Base-by-base conservation (phyloP, 306 rosid species). In the Vigna mungo region DNA sequence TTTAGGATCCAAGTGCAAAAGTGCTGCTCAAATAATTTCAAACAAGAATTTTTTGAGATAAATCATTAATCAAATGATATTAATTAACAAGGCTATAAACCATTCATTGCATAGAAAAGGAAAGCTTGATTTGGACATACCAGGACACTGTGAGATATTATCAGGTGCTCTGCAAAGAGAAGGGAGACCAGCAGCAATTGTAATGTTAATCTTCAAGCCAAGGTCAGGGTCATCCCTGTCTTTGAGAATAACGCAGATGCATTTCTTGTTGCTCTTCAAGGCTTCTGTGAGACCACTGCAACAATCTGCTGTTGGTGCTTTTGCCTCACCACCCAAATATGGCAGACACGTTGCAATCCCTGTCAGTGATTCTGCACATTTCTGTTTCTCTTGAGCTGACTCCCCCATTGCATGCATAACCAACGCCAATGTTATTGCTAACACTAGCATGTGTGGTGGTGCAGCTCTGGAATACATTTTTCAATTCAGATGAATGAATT, bases 301-400 rank as follows among this genome's bases (percentile, higher is more conserved):
- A 46, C 95, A 90, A 69, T 88, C 92, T 1, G 82, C 86, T 34
- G 96, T 87, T 1, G 93, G 96, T 12, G 89, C 68, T 79, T 70
- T 90, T 27, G 89, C 90, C 8, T 88, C 68, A 18, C 88, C 90
- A 17, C 86, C 82, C 36, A 90, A 80, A 21, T 87, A 88, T 34
- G 93, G 84, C 23, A 88, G 83, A 72, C 96, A 90, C 2, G 93
- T 87, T 9, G 89, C 89, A 71, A 90, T 11, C 53, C 82, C 89
- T 16, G 39, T 76, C 32, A 88, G 55, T 79, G 89, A 80, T 77
- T 76, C 84, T 2, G 71, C 58, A 30, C 90, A 90, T 52, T 84
- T 91, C 75, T 83, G 81, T 27, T 68, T 77, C 39, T 85, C 86
- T 66, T 84, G 81, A 9, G 86, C 78, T 65, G 78, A 54, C 70